These are phyloP conservation scores for Lonicera japonica DNA, from an alignment of 129 eudicot genomes.

Conservation along the genomic window DNA sequence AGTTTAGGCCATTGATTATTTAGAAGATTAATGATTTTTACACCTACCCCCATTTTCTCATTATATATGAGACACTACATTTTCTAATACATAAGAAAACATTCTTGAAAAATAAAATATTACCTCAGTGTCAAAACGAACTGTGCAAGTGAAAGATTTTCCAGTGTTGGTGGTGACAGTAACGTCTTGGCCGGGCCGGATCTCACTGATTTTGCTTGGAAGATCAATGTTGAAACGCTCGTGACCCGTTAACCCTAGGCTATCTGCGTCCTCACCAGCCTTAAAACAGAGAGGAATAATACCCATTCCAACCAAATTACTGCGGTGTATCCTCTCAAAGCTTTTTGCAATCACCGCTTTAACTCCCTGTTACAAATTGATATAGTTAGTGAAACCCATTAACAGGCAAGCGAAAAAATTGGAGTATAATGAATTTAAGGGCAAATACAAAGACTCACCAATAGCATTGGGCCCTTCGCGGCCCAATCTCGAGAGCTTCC, in stretches of 20 bases:
- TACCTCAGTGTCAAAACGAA: constrained; percentile 95
- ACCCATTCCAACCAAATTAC: constrained; percentile 94
- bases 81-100: not conserved
- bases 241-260: constrained; percentile 75
- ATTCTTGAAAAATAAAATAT: constrained; percentile 1
- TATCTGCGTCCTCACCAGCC: constrained; percentile 86
- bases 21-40: too few relatives aligned
- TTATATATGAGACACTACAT: not conserved
- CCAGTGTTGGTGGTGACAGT: constrained; percentile 66
- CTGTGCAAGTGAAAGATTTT: constrained; percentile 79
- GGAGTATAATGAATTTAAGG: not conserved
- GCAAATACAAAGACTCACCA: constrained; percentile 37
- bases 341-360: constrained; percentile 91
- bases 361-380: constrained; percentile 46
- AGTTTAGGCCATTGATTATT: too few relatives aligned
- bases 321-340: constrained; percentile 93
- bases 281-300: constrained; percentile 88
- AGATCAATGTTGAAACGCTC: constrained; percentile 81
- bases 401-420: not conserved
- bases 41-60: too few relatives aligned
- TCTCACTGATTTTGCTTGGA: constrained; percentile 55
- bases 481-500: constrained; percentile 98
- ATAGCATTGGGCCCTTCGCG: constrained; percentile 93
- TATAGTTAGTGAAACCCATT: constrained; percentile 2
- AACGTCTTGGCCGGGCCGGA: constrained; percentile 88